Evolutionary conservation across 106 monocot genomes (phyloP), one percentile per base, ranked within the genome.

Genomic region (Iris macrosiphon): DNA sequence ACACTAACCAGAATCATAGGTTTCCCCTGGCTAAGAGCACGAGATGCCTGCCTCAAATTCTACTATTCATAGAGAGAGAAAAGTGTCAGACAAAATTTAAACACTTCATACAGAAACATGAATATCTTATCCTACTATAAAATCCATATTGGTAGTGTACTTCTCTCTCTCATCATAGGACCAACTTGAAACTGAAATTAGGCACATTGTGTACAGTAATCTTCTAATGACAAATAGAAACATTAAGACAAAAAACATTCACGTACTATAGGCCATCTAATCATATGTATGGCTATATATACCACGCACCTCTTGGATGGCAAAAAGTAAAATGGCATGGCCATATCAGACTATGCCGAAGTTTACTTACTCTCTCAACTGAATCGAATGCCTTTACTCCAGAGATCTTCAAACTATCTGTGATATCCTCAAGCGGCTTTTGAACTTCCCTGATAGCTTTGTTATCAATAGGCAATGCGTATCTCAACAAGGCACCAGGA

Each of bases 1-100:
- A 89, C 35, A 52, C 66, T 67, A 4, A 63, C 38, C 30, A 89
- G 52, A 61, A 89, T 89, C 62, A 76, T 51, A 54, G 46, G 21
- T 60, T 62, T 80, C 25, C 89, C 89, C 45, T 84, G 76, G 51
- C 32, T 71, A 12, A 89, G 74, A 15, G 89, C 73, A 55, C 89
- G 82, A 46, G 80, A 80, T 67, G 89, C 84, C 58, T 89, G 89
- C 62, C 74, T 84, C 45, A 77, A 46, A 59, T 89, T 89, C 89
- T 89, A 68, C 9, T 24, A 45, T 40, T 13, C 15, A 35, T 39
- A 50, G 3, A 6, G 24, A 26, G 48, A 26, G 34, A 4, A 4
- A 35, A 6, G 34, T 35, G 34, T 35, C 10, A 35, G 7, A 35
- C 10, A 35, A 6, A 35, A 40, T 57, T 26, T 11, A 57, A 24